Evolutionary conservation across 352 stramenopile genomes (phyloP).

Genomic region (Globisporangium abappressorium): DNA sequence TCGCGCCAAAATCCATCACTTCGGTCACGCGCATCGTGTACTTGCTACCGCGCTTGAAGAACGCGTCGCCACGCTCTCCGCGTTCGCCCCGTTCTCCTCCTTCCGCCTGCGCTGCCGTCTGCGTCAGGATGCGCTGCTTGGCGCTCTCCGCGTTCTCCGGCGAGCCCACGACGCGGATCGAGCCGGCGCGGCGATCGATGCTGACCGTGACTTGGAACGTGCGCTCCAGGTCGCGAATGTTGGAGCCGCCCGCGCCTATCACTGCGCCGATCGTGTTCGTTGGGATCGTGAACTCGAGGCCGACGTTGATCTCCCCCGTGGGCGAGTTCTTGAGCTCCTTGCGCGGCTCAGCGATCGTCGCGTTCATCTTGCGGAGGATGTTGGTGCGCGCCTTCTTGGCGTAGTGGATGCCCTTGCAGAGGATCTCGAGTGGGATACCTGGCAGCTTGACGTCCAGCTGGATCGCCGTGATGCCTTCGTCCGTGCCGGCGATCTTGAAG

Average conservation of each 20-base stretch:
- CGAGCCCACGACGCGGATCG: slow-evolving; percentile 88
- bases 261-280: slow-evolving; percentile 52
- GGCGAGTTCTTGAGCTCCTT: slow-evolving; percentile 45
- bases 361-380: slow-evolving; percentile 87
- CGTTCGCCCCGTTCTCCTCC: slow-evolving; percentile 11
- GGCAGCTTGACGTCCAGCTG: slow-evolving; percentile 96
- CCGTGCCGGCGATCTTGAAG: slow-evolving; percentile 95
- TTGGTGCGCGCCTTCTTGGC: slow-evolving; percentile 76
- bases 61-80: slow-evolving; percentile 24
- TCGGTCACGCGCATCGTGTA: slow-evolving; percentile 93
- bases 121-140: slow-evolving; percentile 61
- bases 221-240: slow-evolving; percentile 74
- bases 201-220: slow-evolving; percentile 53
- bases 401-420: slow-evolving; percentile 84
- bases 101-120: slow-evolving; percentile 24
- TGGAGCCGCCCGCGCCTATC: slow-evolving; percentile 74
- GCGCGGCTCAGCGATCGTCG: slow-evolving; percentile 57
- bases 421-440: slow-evolving; percentile 77
- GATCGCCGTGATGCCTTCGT: slow-evolving; percentile 91
- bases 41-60: slow-evolving; percentile 86
- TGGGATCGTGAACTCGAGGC: slow-evolving; percentile 62
- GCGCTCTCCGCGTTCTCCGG: slow-evolving; percentile 70
- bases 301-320: slow-evolving; percentile 38
- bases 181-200: slow-evolving; percentile 84
- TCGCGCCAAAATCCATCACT: slow-evolving; percentile 94